phyloP scores from a whole-genome alignment of 2,329 filamentous ascomycete species.

The Escovopsis sp. region DNA sequence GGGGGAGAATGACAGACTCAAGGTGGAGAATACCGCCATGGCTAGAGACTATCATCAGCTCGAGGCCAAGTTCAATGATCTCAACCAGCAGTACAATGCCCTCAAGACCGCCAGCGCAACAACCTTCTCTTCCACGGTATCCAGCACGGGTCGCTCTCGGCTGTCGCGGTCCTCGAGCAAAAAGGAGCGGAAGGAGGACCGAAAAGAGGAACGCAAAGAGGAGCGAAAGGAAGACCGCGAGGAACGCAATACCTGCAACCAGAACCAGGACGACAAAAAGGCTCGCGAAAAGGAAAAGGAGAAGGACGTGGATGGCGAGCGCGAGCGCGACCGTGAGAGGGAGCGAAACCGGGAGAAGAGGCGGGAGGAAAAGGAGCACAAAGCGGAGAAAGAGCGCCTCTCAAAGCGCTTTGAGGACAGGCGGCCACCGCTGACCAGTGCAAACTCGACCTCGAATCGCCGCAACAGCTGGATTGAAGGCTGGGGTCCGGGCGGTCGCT shows the following conservation, averaged over 20 bases:
- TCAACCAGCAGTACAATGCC: slow-evolving; percentile 15
- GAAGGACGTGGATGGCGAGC: slow-evolving; percentile 7
- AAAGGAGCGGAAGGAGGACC: slow-evolving; percentile 8
- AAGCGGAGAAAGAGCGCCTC: slow-evolving; percentile 22
- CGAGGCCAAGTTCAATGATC: slow-evolving; percentile 15
- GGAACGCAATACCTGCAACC: slow-evolving; percentile 9
- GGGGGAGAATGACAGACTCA: slow-evolving; percentile 12
- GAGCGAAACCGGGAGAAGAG: slow-evolving; percentile 12
- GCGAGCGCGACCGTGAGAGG: slow-evolving; percentile 13
- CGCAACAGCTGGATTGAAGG: slow-evolving; percentile 20
- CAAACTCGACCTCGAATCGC: slow-evolving; percentile 9
- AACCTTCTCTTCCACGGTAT: slow-evolving; percentile 13
- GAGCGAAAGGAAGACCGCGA: slow-evolving; percentile 11
- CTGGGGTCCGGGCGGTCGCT: slow-evolving; percentile 19
- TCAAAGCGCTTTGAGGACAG: slow-evolving; percentile 23
- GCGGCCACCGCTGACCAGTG: slow-evolving; percentile 8
- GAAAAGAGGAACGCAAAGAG: slow-evolving; percentile 13
- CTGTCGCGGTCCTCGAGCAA: slow-evolving; percentile 15
- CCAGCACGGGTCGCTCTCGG: slow-evolving; percentile 15
- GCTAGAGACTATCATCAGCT: slow-evolving; percentile 13
- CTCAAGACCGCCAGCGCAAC: slow-evolving; percentile 12
- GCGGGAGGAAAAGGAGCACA: slow-evolving; percentile 16
- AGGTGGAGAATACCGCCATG: slow-evolving; percentile 9
- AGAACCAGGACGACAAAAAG: slow-evolving; percentile 6
- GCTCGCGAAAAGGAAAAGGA: slow-evolving; percentile 16